Evolutionary conservation across 257 asterid genomes (phyloP), one percentile per base, ranked within the genome.

Genomic region (Scutellaria baicalensis): DNA sequence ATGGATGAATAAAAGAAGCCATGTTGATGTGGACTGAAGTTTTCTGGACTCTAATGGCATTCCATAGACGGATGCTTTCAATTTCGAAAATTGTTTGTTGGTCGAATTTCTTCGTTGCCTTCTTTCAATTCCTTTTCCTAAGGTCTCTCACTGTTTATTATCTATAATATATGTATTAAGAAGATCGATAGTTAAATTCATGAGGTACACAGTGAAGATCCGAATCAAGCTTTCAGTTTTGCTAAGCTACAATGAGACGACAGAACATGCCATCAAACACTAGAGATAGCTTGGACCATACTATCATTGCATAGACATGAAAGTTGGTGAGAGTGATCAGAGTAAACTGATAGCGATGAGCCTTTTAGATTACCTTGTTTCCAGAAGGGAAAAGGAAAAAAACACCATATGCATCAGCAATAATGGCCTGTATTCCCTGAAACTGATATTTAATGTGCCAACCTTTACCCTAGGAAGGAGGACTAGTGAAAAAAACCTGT

Each of bases 391-490:
- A 39, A 11, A 58, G 47, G 39, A 18, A 13, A 66, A 39, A 3
- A 36, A 56, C 6, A 49, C 71, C 39, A 40, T 48, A 40, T 45
- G 54, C 23, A 49, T 58, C 70, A 73, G 50, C 67, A 69, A 39
- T 73, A 68, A 62, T 48, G 61, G 58, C 65, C 64, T 48, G 45
- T 45, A 18, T 50, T 49, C 64, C 70, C 72, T 47, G 58, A 67
- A 59, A 69, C 62, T 39, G 69, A 36, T 59, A 65, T 70, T 16
- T 74, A 78, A 73, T 69, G 59, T 38, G 61, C 57, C 71, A 12
- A 61, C 43, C 35, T 49, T 66, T 50, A 49, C 69, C 69, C 36
- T 43, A 33, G 54, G 36, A 61, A 74, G 45, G 69, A 73, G 17
- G 60, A 20, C 66, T 38, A 69, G 75, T 68, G 70, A 73, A 60